phyloP scores from a whole-genome alignment of 2,329 filamentous ascomycete species.

The Colletotrichum tofieldiae region DNA sequence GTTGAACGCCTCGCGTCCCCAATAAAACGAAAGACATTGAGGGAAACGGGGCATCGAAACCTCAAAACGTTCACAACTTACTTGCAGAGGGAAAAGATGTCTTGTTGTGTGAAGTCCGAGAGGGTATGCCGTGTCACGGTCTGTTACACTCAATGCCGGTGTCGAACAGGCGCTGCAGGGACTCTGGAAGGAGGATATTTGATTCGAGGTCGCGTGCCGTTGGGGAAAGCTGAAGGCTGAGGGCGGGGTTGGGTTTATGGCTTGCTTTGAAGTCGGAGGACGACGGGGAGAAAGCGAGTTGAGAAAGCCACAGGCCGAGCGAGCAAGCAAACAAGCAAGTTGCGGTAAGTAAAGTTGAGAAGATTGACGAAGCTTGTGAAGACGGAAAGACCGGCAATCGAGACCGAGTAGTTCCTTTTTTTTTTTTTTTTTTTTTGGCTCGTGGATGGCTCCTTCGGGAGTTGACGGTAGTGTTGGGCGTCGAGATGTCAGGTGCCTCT shows the following conservation, averaged over 20 bases:
- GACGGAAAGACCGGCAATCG: slow-evolving; percentile 5
- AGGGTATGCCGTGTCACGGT: neutral
- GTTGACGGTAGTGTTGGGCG: slow-evolving; percentile 15
- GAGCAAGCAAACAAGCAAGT: slow-evolving; percentile 12
- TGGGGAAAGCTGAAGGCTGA: slow-evolving; percentile 7
- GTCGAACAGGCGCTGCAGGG: neutral
- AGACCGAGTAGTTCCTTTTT: slow-evolving; percentile 2
- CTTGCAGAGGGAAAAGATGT: neutral
- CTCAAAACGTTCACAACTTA: slow-evolving; percentile 17
- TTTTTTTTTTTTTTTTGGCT: slow-evolving; percentile 6
- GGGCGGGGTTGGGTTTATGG: slow-evolving; percentile 14
- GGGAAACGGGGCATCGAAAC: slow-evolving; percentile 9
- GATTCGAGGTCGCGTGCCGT: slow-evolving; percentile 19
- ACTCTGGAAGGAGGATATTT: neutral
- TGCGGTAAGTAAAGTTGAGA: neutral
- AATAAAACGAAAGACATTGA: slow-evolving; percentile 38
- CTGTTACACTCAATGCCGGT: slow-evolving; percentile 1
- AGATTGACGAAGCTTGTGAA: slow-evolving; percentile 22
- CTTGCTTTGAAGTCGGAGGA: neutral
- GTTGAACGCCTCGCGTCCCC: slow-evolving; percentile 43
- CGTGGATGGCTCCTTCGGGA: slow-evolving; percentile 8
- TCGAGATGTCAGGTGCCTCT: slow-evolving; percentile 38
- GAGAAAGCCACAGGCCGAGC: too few species aligned
- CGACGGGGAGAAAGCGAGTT: too few species aligned
- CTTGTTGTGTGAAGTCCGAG: slow-evolving; percentile 3